A percentile compares a stretch with the other conserved stretches of the same genome.
Evolutionary conservation across 2,329 filamentous ascomycete genomes (phyloP).

Genomic region (Penicillium sp.): DNA sequence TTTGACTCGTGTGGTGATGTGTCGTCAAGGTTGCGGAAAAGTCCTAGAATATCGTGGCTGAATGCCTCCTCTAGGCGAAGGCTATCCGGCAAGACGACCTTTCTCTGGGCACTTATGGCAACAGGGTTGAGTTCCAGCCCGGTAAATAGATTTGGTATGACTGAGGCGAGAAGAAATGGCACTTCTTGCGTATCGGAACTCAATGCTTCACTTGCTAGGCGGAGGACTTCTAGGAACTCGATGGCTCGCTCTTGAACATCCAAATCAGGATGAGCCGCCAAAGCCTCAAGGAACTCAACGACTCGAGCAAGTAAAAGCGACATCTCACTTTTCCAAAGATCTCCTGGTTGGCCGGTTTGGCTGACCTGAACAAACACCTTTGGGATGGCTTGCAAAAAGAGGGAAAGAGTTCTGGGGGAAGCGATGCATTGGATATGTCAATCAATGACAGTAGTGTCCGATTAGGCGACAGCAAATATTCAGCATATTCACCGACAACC

Average conservation of each 20-base stretch:
- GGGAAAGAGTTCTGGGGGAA: slow-evolving; percentile 67
- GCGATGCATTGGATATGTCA: slow-evolving; percentile 60
- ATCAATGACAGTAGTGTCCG: slow-evolving; percentile 72
- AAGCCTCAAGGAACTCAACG: slow-evolving; percentile 74
- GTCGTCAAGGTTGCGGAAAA: slow-evolving; percentile 61
- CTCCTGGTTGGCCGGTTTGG: slow-evolving; percentile 66
- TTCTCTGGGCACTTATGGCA: slow-evolving; percentile 73
- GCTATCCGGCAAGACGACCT: slow-evolving; percentile 74
- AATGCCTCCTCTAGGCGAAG: slow-evolving; percentile 81
- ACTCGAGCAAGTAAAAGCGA: slow-evolving; percentile 78
- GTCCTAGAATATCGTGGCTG: slow-evolving; percentile 66
- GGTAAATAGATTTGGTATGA: slow-evolving; percentile 81
- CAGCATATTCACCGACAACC: slow-evolving; percentile 84
- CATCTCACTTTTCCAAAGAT: slow-evolving; percentile 68
- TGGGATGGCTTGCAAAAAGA: slow-evolving; percentile 77
- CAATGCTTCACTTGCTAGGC: slow-evolving; percentile 76
- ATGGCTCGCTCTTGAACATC: slow-evolving; percentile 95
- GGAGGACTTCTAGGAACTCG: slow-evolving; percentile 86
- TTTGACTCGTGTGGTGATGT: slow-evolving; percentile 30
- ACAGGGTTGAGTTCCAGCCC: slow-evolving; percentile 92
- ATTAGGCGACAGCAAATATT: slow-evolving; percentile 67
- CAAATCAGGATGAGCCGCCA: slow-evolving; percentile 77
- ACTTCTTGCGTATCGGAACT: slow-evolving; percentile 53
- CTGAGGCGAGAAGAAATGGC: slow-evolving; percentile 82
- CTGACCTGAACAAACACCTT: slow-evolving; percentile 79